Percentiles rank a stretch among this genome's conserved stretches.
These are phyloP conservation scores for Mortierella sp. DNA, from an alignment of 371 early-diverging fungal genomes.

Conservation along the genomic window DNA sequence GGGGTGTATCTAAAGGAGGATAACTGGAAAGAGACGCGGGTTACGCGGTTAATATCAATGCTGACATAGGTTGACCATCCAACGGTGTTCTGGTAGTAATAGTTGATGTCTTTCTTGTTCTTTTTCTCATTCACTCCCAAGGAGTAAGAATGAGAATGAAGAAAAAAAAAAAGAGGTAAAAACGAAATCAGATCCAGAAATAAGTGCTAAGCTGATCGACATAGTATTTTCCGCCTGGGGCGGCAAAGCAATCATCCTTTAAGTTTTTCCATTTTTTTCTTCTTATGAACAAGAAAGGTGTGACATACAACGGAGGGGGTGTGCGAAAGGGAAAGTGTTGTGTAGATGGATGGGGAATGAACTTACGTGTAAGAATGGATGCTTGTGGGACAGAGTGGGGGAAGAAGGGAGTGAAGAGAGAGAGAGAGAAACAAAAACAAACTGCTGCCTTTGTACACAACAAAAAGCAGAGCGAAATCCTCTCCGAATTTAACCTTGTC, in stretches of 20 bases:
- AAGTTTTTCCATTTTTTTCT: background rate
- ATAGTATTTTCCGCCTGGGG: slow-evolving; percentile 10
- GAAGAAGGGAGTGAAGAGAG: background rate
- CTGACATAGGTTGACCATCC: background rate
- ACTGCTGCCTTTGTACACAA: background rate
- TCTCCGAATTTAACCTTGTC: background rate
- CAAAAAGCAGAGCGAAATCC: slow-evolving; percentile 4
- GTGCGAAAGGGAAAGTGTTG: too few species aligned
- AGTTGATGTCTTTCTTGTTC: background rate
- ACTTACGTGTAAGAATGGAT: background rate
- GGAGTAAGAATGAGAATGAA: background rate
- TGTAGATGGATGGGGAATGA: background rate
- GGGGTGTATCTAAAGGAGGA: background rate
- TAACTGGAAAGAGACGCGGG: background rate
- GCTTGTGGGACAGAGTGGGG: background rate
- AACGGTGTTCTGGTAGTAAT: background rate
- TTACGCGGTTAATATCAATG: background rate
- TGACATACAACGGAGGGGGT: background rate
- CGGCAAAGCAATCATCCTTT: slow-evolving; percentile 10
- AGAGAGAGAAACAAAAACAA: background rate
- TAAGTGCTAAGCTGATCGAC: slow-evolving; percentile 14
- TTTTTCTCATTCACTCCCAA: background rate
- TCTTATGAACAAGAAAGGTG: background rate
- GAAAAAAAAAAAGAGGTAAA: too few species aligned
- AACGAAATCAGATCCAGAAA: slow-evolving; percentile 12